These are phyloP conservation scores for Yamadazyma taylorii DNA, from an alignment of 1,139 yeast genomes.

Conservation along the genomic window DNA sequence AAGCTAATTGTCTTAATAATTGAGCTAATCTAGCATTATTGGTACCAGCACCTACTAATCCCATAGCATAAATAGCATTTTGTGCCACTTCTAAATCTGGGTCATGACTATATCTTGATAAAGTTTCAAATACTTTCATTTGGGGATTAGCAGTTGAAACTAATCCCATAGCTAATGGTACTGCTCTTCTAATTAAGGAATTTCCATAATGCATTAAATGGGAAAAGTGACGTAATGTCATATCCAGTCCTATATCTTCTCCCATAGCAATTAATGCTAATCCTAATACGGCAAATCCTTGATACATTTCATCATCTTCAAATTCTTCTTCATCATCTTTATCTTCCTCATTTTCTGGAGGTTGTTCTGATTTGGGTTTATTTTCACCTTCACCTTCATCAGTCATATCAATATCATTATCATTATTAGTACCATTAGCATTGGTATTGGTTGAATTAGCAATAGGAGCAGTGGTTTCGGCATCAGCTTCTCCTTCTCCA, in stretches of 20 bases:
- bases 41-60: conserved; percentile 97
- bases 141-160: conserved; percentile 93
- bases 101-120: conserved; percentile 95
- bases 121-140: conserved; percentile 95
- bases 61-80: conserved; percentile 96
- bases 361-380: conserved; percentile 10
- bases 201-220: conserved; percentile 98
- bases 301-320: conserved; percentile 66
- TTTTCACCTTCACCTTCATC: conserved; percentile 27
- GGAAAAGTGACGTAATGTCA: conserved; percentile 95
- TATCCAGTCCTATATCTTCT: conserved; percentile 96
- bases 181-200: conserved; percentile 87
- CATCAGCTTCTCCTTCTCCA: conserved; percentile 18
- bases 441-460: conserved; percentile 12
- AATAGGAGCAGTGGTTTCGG: conserved; percentile 11
- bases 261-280: conserved; percentile 96
- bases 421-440: conserved; percentile 10
- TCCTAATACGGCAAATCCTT: conserved; percentile 92
- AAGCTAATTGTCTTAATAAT: conserved; percentile 88
- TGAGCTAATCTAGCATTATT: conserved; percentile 98
- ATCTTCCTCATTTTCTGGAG: conserved; percentile 23
- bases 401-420: conserved; percentile 25
- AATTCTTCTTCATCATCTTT: conserved; percentile 29
- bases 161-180: conserved; percentile 96
- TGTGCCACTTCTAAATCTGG: conserved; percentile 92